Evolutionary conservation across 2,329 filamentous ascomycete genomes (phyloP).

Genomic region (Bipolaris victoriae): DNA sequence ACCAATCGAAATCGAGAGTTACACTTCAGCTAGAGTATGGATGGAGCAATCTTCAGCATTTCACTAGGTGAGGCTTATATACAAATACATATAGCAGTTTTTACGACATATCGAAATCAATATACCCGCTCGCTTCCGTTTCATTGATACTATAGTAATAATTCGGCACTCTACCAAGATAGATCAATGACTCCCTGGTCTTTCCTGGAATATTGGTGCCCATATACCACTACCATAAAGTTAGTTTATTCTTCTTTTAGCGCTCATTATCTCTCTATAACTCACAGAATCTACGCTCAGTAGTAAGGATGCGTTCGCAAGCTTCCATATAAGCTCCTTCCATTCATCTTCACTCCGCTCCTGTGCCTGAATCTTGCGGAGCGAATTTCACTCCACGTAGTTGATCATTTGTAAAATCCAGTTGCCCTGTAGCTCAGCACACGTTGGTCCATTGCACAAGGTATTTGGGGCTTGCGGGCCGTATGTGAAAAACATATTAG

Average conservation of each 20-base stretch:
- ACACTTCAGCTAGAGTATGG: too few species aligned
- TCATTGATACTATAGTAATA: slow-evolving; percentile 32
- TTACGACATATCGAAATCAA: slow-evolving; percentile 17
- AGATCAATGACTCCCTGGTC: slow-evolving; percentile 59
- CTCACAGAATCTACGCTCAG: slow-evolving; percentile 49
- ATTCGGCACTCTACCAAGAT: slow-evolving; percentile 43
- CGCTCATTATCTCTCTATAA: background rate
- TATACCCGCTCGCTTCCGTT: slow-evolving; percentile 21
- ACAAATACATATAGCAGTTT: too few species aligned
- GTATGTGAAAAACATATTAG: slow-evolving; percentile 52
- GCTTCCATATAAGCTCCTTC: slow-evolving; percentile 57
- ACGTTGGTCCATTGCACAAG: slow-evolving; percentile 62
- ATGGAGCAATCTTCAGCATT: too few species aligned
- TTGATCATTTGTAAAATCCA: slow-evolving; percentile 62
- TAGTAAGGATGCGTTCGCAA: slow-evolving; percentile 57
- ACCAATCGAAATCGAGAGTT: too few species aligned
- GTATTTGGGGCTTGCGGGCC: slow-evolving; percentile 64
- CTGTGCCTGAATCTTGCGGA: slow-evolving; percentile 61
- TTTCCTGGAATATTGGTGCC: slow-evolving; percentile 63
- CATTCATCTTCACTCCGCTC: slow-evolving; percentile 55
- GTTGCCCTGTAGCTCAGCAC: slow-evolving; percentile 62
- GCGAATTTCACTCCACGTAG: slow-evolving; percentile 54
- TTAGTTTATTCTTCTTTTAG: background rate
- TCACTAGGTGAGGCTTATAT: too few species aligned
- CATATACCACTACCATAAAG: slow-evolving; percentile 56